Base-by-base conservation (phyloP, 345 rosid species). In the Mangifera indica region DNA sequence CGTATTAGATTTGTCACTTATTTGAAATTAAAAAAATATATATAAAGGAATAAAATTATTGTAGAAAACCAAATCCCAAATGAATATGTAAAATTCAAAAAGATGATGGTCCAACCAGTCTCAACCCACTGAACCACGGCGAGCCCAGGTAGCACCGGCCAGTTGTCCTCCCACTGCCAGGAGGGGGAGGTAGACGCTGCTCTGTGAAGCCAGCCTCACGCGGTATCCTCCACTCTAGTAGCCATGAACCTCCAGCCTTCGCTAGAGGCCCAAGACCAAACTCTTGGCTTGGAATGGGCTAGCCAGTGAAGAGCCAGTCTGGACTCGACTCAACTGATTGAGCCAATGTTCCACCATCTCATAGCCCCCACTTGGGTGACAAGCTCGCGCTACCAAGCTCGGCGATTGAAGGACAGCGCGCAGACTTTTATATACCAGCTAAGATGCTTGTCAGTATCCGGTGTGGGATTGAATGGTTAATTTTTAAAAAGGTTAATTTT, bases 141-240 rank as follows among this genome's bases (percentile, higher is more conserved):
- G 71, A 70, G 70, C 26, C 60, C 9, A 3, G 1, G 0, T 0
- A 52, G 25, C 71, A 64, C 63, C 48, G 48, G 69, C 77, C 63
- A 51, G 81, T 82, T 0, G 77, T 81, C 87, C 81, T 63, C 46
- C 81, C 84, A 80, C 78, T 46, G 80, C 7, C 56, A 13, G 26
- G 63, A 85, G 80, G 14, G 78, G 74, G 81, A 85, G 67, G 80
- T 78, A 2, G 0, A 65, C 77, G 77, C 76, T 75, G 81, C 83
- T 79, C 81, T 72, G 75, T 78, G 79, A 81, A 72, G 18, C 87
- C 83, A 84, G 82, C 85, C 84, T 85, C 70, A 79, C 82, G 84
- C 86, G 1, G 32, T 69, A n/a, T 24, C 83, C 83, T 59, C 81
- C 77, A 0, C 81, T 78, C 59, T 74, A 78, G 5, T 61, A 66